Evolutionary conservation across 805 yeast species (phyloP).

Genomic region (Starmerella etchellsii): DNA sequence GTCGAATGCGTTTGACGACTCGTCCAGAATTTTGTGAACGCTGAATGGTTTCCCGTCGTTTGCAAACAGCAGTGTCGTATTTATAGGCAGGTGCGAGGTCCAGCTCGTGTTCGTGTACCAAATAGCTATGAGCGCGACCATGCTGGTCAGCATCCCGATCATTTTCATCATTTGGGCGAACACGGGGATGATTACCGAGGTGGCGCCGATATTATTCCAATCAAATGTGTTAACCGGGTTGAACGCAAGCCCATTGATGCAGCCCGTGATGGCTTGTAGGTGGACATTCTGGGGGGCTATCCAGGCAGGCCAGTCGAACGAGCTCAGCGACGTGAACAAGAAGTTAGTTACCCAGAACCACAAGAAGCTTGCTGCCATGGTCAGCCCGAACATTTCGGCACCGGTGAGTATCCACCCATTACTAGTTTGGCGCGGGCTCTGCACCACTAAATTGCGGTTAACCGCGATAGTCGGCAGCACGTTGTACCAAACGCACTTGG

Average conservation of each 20-base stretch:
- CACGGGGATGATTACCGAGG: slow-evolving; percentile 34
- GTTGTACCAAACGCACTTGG: slow-evolving; percentile 36
- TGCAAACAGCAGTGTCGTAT: slow-evolving; percentile 31
- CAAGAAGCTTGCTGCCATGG: slow-evolving; percentile 33
- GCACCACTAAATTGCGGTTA: slow-evolving; percentile 30
- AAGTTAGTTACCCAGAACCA: slow-evolving; percentile 63
- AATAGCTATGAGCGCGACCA: slow-evolving; percentile 24
- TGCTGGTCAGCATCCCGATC: slow-evolving; percentile 30
- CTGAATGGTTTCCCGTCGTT: slow-evolving; percentile 36
- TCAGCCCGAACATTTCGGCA: slow-evolving; percentile 37
- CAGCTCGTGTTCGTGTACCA: slow-evolving; percentile 39
- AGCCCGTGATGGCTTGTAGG: slow-evolving; percentile 53
- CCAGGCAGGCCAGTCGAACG: slow-evolving; percentile 55
- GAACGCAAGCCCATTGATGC: slow-evolving; percentile 31
- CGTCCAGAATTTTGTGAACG: slow-evolving; percentile 33
- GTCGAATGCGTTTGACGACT: slow-evolving; percentile 30
- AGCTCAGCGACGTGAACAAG: slow-evolving; percentile 47
- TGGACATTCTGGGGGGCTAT: slow-evolving; percentile 41
- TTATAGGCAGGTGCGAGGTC: slow-evolving; percentile 41
- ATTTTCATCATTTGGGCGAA: slow-evolving; percentile 28
- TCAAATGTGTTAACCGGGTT: slow-evolving; percentile 39
- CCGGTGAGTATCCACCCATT: slow-evolving; percentile 52
- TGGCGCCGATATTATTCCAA: slow-evolving; percentile 30
- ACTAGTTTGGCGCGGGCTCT: slow-evolving; percentile 25
- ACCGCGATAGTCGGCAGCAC: slow-evolving; percentile 48